These are phyloP conservation scores for Yarrowia alimentaria DNA, from an alignment of 805 yeast genomes.

Conservation along the genomic window DNA sequence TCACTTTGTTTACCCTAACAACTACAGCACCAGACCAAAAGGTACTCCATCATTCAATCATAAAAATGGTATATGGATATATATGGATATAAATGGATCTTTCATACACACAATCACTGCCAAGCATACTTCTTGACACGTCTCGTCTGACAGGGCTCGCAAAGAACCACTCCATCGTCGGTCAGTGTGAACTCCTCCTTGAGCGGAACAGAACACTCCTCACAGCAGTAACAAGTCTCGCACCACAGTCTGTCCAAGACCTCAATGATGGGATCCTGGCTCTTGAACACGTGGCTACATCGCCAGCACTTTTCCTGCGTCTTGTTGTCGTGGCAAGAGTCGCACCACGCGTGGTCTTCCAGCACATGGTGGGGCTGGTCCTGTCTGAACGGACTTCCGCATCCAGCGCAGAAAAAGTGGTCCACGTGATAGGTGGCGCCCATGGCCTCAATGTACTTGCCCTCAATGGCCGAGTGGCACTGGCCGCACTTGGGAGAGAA, in stretches of 20 bases:
- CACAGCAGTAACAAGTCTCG: constrained; percentile 38
- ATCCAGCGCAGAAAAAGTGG: constrained; percentile 40
- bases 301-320: constrained; percentile 39
- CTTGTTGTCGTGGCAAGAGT: constrained; percentile 34
- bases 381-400: constrained; percentile 34
- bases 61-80: no score
- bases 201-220: constrained; percentile 37
- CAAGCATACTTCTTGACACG: constrained; percentile 33
- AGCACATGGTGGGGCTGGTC: constrained; percentile 18
- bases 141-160: constrained; percentile 35
- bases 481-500: constrained; percentile 38
- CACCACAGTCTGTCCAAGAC: constrained; percentile 40
- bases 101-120: no score
- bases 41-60: no score
- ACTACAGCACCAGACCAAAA: no score
- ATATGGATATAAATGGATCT: no score
- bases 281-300: constrained; percentile 34
- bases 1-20: no score
- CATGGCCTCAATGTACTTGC: constrained; percentile 36
- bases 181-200: constrained; percentile 38
- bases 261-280: constrained; percentile 33
- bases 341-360: constrained; percentile 35
- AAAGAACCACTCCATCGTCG: constrained; percentile 38
- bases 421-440: constrained; percentile 37
- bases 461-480: constrained; percentile 38